Evolutionary conservation across 305 asterid species (phyloP).

Genomic region (Petunia hybrid): DNA sequence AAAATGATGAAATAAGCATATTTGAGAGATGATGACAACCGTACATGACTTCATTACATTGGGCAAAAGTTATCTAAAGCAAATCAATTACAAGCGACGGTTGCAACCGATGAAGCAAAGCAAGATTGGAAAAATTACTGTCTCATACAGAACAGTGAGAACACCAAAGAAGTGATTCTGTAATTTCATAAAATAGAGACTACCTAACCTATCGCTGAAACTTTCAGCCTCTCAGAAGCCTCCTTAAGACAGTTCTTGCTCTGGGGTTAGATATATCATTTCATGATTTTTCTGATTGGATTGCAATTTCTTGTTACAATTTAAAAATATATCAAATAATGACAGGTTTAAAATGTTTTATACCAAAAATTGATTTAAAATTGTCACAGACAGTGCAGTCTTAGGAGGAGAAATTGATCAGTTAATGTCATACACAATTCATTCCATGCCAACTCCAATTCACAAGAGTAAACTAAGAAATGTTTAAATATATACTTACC

Average conservation of each 20-base stretch:
- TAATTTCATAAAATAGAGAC: not conserved
- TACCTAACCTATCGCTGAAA: not conserved
- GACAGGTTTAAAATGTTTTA: conserved; percentile 18
- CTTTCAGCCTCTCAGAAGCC: not conserved
- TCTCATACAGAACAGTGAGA: not conserved
- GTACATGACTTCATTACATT: not conserved
- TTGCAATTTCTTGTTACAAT: not conserved
- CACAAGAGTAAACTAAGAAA: not conserved
- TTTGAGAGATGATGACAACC: not conserved
- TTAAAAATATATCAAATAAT: not conserved
- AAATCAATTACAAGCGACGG: not conserved
- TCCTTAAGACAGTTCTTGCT: no score
- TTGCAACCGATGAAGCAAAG: not conserved
- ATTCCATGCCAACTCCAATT: not conserved
- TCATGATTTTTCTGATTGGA: not conserved
- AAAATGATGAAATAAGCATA: conserved; percentile 3
- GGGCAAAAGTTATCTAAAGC: not conserved
- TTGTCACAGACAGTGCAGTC: not conserved
- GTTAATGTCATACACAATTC: not conserved
- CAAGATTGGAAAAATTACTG: not conserved
- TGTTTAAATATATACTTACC: conserved; percentile 52
- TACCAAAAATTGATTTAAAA: not conserved
- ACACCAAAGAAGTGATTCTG: conserved; percentile 11
- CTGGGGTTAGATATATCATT: not conserved
- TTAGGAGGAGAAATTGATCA: not conserved